phyloP scores from a whole-genome alignment of 805 yeast species.

The Teunomyces aglyptinius region DNA sequence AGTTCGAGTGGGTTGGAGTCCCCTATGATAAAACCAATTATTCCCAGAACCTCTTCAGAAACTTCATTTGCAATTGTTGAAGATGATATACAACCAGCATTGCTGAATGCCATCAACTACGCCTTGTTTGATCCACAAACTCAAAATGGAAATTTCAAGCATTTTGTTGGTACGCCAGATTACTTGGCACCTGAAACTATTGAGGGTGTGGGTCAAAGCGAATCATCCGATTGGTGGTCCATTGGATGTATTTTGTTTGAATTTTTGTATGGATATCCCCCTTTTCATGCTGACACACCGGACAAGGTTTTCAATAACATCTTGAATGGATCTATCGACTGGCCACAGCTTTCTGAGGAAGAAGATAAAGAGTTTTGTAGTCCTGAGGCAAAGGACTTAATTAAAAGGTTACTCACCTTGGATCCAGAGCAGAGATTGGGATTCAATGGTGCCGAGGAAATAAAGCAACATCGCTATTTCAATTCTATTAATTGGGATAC shows the following conservation, averaged over 20 bases:
- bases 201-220: slow-evolving; percentile 77
- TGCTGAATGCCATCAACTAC: slow-evolving; percentile 31
- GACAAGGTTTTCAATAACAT: slow-evolving; percentile 82
- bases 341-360: slow-evolving; percentile 70
- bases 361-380: slow-evolving; percentile 55
- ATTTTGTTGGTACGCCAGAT: slow-evolving; percentile 96
- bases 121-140: slow-evolving; percentile 77
- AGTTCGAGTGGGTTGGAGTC: slow-evolving; percentile 45
- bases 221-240: slow-evolving; percentile 98
- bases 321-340: slow-evolving; percentile 66
- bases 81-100: slow-evolving; percentile 43
- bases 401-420: slow-evolving; percentile 56
- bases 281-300: slow-evolving; percentile 82
- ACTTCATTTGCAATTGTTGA: slow-evolving; percentile 55
- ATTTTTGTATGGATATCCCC: slow-evolving; percentile 89
- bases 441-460: slow-evolving; percentile 72
- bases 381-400: slow-evolving; percentile 71
- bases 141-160: slow-evolving; percentile 42
- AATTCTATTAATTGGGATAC: slow-evolving; percentile 69
- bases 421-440: slow-evolving; percentile 75
- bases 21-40: slow-evolving; percentile 48
- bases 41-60: slow-evolving; percentile 52
- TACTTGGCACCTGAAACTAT: slow-evolving; percentile 97
- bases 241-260: slow-evolving; percentile 94
- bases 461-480: slow-evolving; percentile 77